Evolutionary conservation across 2,329 filamentous ascomycete genomes (phyloP), one percentile per base, ranked within the genome.

Genomic region (Teratosphaeria gauchensis): DNA sequence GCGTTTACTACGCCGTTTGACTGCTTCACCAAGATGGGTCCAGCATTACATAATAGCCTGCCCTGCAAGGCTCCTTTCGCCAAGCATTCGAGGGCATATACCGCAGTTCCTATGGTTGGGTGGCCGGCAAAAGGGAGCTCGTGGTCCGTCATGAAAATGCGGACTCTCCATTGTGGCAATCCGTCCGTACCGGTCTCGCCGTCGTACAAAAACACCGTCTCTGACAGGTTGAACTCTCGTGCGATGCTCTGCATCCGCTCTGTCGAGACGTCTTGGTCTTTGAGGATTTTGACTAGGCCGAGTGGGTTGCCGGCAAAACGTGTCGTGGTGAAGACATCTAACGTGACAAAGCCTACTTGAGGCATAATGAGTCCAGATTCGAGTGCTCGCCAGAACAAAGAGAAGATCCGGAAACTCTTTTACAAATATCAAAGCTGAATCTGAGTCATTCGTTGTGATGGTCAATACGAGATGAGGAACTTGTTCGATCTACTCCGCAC

Each of bases 41-140:
- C 79, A 61, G 71, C 77, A 69, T 73, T 80, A 61, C 73, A 73
- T 4, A 74, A 65, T 58, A 79, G 73, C 7, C 62, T 66, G 9
- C 72, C 77, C 21, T 72, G 67, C 16, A 53, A 42, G 3, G 61
- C 57, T 42, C 66, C 61, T 28, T 60, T 58, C 16, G 70, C 67
- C 9, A 72, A 59, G 9, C 70, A 67, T 7, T 68, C 69, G 3
- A 75, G 69, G 30, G 78, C 73, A 69, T 80, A 78, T 51, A 76
- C 78, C 3, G 79, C 79, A 12, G 80, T 78, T 38, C 82, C 82
- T 60, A 84, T 81, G 33, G 79, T 82, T 0, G 81, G 82, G 65
- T 84, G 82, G 3, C 82, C 69, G 1, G 82, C 82, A 63, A 84
- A 84, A 7, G 82, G 80, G 16, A 84, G 65, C 67, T 84, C 82